Evolutionary conservation across 768 basidiomycete genomes (phyloP).

Genomic region (Boletus barrowsii): DNA sequence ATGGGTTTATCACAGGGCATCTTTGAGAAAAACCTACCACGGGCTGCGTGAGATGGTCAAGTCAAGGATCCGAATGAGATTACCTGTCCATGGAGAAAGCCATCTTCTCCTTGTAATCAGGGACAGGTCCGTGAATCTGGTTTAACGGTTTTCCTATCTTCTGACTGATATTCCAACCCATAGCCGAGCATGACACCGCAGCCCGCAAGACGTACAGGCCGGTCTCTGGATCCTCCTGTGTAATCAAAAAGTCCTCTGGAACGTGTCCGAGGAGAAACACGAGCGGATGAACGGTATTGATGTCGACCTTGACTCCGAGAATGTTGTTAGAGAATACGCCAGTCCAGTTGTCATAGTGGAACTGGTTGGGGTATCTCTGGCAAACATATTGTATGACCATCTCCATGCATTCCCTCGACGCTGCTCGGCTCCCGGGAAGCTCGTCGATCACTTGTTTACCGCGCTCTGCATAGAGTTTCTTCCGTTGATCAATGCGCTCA

Average conservation of each 20-base stretch:
- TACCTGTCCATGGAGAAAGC: slow-evolving; percentile 48
- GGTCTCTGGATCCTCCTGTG: slow-evolving; percentile 38
- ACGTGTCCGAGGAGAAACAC: slow-evolving; percentile 47
- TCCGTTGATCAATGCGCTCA: slow-evolving; percentile 41
- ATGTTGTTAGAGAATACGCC: slow-evolving; percentile 44
- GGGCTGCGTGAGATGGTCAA: not conserved
- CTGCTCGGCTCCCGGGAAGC: slow-evolving; percentile 46
- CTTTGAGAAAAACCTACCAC: slow-evolving; percentile 44
- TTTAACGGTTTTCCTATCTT: slow-evolving; percentile 48
- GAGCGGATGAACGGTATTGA: slow-evolving; percentile 34
- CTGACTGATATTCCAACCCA: slow-evolving; percentile 47
- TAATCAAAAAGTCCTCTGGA: slow-evolving; percentile 51
- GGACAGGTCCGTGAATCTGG: slow-evolving; percentile 47
- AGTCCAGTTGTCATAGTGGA: slow-evolving; percentile 35
- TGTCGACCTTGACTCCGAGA: slow-evolving; percentile 33
- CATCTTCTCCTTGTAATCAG: slow-evolving; percentile 50
- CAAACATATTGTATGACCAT: slow-evolving; percentile 57
- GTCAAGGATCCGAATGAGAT: not conserved
- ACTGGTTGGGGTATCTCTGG: slow-evolving; percentile 53
- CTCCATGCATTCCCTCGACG: slow-evolving; percentile 51
- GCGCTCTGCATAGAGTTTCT: slow-evolving; percentile 36
- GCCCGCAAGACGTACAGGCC: slow-evolving; percentile 46
- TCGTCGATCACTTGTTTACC: slow-evolving; percentile 43
- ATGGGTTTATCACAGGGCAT: slow-evolving; percentile 48
- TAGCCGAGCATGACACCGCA: slow-evolving; percentile 43